Evolutionary conservation across 2,329 filamentous ascomycete genomes (phyloP).

Genomic region (Colletotrichum incanum): DNA sequence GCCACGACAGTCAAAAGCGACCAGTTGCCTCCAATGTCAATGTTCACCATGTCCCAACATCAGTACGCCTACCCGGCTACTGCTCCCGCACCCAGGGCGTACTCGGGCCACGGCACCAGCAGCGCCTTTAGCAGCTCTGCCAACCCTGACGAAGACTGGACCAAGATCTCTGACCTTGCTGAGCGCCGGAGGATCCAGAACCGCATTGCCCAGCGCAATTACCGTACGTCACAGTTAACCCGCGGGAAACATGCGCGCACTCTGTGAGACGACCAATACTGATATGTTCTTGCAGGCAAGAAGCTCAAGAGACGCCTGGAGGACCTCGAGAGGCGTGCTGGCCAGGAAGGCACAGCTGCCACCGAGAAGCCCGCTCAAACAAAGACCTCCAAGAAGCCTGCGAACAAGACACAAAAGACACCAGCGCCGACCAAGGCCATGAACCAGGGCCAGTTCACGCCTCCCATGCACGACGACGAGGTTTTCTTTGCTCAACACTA

Average conservation of each 20-base stretch:
- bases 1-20: background rate
- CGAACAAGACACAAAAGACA: slow-evolving; percentile 53
- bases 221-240: slow-evolving; percentile 74
- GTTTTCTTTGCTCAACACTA: slow-evolving; percentile 70
- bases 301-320: slow-evolving; percentile 92
- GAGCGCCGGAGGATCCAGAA: slow-evolving; percentile 97
- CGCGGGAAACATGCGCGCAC: slow-evolving; percentile 44
- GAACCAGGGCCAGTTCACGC: slow-evolving; percentile 71
- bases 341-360: slow-evolving; percentile 63
- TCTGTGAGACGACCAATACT: background rate
- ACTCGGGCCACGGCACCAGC: slow-evolving; percentile 83
- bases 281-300: slow-evolving; percentile 73
- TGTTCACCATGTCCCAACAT: slow-evolving; percentile 63
- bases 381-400: slow-evolving; percentile 59
- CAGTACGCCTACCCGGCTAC: slow-evolving; percentile 57
- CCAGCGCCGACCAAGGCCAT: slow-evolving; percentile 56
- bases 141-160: slow-evolving; percentile 98
- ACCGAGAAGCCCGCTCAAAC: slow-evolving; percentile 56
- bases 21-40: slow-evolving; percentile 46
- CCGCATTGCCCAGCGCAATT: slow-evolving; percentile 97
- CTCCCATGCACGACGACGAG: slow-evolving; percentile 77
- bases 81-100: slow-evolving; percentile 72
- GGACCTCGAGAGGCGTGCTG: slow-evolving; percentile 86
- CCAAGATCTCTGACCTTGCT: slow-evolving; percentile 97
- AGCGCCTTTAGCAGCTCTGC: slow-evolving; percentile 96